These are phyloP conservation scores for Fusarium verticillioides DNA, from an alignment of 2,329 filamentous ascomycete genomes.

Conservation along the genomic window DNA sequence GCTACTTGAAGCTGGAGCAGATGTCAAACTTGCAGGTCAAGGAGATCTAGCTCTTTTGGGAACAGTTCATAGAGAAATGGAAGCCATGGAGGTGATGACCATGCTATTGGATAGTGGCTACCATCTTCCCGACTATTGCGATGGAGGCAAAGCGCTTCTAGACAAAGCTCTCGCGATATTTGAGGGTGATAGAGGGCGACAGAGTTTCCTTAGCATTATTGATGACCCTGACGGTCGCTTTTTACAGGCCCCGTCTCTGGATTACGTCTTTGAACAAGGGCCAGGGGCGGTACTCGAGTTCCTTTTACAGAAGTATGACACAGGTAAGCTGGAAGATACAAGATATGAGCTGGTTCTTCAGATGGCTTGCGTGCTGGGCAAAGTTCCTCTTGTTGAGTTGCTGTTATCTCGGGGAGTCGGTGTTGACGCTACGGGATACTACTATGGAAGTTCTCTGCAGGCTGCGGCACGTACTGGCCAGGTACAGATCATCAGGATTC, in stretches of 20 bases:
- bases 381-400: neutral
- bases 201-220: neutral
- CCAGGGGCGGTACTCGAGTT: neutral
- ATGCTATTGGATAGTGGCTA: neutral
- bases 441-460: constrained; percentile 22
- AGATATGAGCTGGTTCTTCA: constrained; percentile 9
- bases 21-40: neutral
- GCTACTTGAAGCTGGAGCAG: constrained; percentile 12
- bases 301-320: neutral
- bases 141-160: neutral
- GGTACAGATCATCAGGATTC: neutral
- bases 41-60: neutral
- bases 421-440: constrained; percentile 7
- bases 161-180: neutral
- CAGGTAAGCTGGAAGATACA: neutral
- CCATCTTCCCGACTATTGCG: neutral
- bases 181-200: neutral
- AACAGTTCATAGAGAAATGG: neutral
- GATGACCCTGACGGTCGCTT: neutral
- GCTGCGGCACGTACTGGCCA: constrained; percentile 14
- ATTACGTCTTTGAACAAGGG: constrained; percentile 10
- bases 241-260: neutral
- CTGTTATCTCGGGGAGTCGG: constrained; percentile 10
- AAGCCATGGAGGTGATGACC: neutral
- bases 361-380: neutral